These are phyloP conservation scores for Backusella parvicylindrica DNA, from an alignment of 192 early-diverging fungal species.

Conservation along the genomic window DNA sequence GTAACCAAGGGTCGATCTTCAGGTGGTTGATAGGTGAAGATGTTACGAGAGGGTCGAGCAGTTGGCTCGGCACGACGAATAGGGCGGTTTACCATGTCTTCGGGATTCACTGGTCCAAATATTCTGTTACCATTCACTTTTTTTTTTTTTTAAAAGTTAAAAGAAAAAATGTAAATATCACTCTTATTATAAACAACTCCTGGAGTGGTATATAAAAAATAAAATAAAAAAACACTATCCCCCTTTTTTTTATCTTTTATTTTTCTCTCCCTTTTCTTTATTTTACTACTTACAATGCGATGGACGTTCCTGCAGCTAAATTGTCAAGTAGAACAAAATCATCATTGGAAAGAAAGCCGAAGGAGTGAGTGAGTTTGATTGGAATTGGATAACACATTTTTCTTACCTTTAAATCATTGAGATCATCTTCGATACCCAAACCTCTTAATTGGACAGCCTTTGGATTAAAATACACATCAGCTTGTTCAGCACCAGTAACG, in stretches of 20 bases:
- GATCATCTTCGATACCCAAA: background rate
- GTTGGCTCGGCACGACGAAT: background rate
- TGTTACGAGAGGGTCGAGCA: slow-evolving; percentile 22
- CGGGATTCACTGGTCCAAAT: slow-evolving; percentile 22
- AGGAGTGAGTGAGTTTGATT: background rate
- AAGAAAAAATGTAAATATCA: no score
- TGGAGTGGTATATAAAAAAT: background rate
- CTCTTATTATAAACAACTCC: background rate
- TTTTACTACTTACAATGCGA: background rate
- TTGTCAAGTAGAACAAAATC: slow-evolving; percentile 5
- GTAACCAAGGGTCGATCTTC: slow-evolving; percentile 16
- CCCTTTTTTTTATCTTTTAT: background rate
- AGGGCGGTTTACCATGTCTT: slow-evolving; percentile 16
- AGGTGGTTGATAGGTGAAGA: slow-evolving; percentile 27
- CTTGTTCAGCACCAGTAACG: slow-evolving; percentile 27
- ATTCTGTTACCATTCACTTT: slow-evolving; percentile 18
- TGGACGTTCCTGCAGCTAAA: background rate
- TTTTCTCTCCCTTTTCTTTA: background rate
- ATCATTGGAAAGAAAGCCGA: background rate
- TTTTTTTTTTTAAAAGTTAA: background rate
- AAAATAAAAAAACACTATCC: background rate
- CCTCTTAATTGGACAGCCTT: background rate
- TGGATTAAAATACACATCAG: slow-evolving; percentile 3
- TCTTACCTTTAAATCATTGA: background rate
- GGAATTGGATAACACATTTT: no score